Base-by-base conservation (phyloP, 768 basidiomycete genomes). In the Phallus indusiatus region DNA sequence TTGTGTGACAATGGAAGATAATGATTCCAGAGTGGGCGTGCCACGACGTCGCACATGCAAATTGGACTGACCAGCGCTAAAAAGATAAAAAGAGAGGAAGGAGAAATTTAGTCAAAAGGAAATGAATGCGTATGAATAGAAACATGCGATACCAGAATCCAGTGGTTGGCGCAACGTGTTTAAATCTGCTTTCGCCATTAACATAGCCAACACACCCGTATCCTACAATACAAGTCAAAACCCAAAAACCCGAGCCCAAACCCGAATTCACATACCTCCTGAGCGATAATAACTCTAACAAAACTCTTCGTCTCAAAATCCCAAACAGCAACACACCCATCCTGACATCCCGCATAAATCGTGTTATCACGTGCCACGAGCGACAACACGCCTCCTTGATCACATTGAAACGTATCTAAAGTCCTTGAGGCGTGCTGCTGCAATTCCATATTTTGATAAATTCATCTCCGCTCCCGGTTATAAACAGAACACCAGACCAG, bases 291-390 rank as follows among this genome's bases (percentile, higher is more conserved):
- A 0, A 85, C 91, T 53, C 95, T 76, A 22, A 98, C 84, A 37
- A 90, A 75, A 0, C 92, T 91, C 63, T 83, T 85, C 0, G 94
- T 95, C 68, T 94, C 93, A n/a, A 96, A 72, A 69, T 97, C 94
- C 72, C 90, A 82, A 5, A 97, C 85, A 62, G 88, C 87, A 65
- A 97, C 90, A 64, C 88, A 85, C 2, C 95, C 95, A 62, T 92
- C 93, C 71, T 98, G 95, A 65, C 94, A 89, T 0, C 93, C 95
- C 7, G 91, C 95, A 66, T 87, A 96, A 21, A 97, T 77, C 1
- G 90, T 89, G 20, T 90, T 89, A 20, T 85, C 86, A 35, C 78
- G 77, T 0, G 81, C 80, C 1, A 83, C 82, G 24, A 98, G 76
- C 0, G 91, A 82, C n/a, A 94, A 76, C 6, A 96, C 84, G 0